phyloP scores from a whole-genome alignment of 148 eudicot species.

The Rhododendron williamsianum region DNA sequence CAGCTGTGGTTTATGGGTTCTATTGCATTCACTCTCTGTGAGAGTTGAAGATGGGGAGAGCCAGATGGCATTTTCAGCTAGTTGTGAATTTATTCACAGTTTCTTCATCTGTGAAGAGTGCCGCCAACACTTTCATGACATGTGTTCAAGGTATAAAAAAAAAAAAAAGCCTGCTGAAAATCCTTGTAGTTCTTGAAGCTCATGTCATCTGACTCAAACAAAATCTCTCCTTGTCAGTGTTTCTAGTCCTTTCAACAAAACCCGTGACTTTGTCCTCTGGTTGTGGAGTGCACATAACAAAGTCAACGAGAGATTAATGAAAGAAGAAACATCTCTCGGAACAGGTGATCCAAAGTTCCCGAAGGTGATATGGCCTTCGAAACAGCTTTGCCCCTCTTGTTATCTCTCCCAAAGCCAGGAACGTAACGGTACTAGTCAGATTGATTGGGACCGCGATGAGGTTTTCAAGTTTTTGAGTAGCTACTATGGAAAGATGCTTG shows the following conservation, averaged over 20 bases:
- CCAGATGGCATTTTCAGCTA: conserved; percentile 67
- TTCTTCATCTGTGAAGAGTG: conserved; percentile 96
- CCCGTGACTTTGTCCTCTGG: conserved; percentile 86
- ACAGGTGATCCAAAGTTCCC: conserved; percentile 85
- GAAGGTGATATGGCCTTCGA: conserved; percentile 82
- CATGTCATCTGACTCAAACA: conserved; percentile 11
- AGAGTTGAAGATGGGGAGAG: conserved; percentile 87
- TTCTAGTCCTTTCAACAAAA: conserved; percentile 58
- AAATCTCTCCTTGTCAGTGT: conserved; percentile 41
- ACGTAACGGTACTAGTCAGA: conserved; percentile 17
- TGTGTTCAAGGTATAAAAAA: conserved; percentile 73
- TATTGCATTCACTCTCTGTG: conserved; percentile 90
- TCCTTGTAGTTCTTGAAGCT: background rate
- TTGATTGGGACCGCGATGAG: conserved; percentile 62
- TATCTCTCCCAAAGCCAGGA: conserved; percentile 27
- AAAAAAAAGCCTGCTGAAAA: background rate
- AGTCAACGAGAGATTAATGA: conserved; percentile 72
- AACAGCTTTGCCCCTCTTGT: conserved; percentile 83
- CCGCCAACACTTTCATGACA: conserved; percentile 76
- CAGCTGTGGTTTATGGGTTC: conserved; percentile 97
- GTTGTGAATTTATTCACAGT: conserved; percentile 73
- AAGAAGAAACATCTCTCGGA: conserved; percentile 56
- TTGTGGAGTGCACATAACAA: conserved; percentile 83
- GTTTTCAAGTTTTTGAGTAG: conserved; percentile 66
- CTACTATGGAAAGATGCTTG: conserved; percentile 69